phyloP scores from a whole-genome alignment of 2,329 filamentous ascomycete genomes.

The Aspergillus ochraceus region DNA sequence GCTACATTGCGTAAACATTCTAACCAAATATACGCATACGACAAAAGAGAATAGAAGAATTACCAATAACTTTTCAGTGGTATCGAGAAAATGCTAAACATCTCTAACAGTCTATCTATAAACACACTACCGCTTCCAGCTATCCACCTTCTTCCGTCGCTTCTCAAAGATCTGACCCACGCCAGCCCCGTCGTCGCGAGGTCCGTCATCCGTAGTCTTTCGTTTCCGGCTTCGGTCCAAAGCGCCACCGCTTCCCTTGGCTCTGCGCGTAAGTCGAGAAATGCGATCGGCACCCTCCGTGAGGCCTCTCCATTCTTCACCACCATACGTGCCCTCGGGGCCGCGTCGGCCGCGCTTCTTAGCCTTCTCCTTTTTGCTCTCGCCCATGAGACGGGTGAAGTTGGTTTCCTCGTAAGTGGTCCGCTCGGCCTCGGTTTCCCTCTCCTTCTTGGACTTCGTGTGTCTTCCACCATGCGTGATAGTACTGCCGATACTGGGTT shows the following conservation, averaged over 20 bases:
- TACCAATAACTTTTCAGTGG: neutral
- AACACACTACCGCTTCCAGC: slow-evolving; percentile 36
- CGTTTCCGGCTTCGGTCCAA: slow-evolving; percentile 87
- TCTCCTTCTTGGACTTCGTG: slow-evolving; percentile 74
- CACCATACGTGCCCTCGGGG: slow-evolving; percentile 68
- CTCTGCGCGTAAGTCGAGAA: slow-evolving; percentile 74
- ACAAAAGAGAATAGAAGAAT: neutral
- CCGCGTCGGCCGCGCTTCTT: slow-evolving; percentile 53
- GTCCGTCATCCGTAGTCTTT: slow-evolving; percentile 68
- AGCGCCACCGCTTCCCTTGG: slow-evolving; percentile 56
- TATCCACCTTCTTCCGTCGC: slow-evolving; percentile 45
- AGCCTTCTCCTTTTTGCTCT: slow-evolving; percentile 81
- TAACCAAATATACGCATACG: no score
- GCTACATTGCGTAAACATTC: no score
- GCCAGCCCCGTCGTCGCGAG: slow-evolving; percentile 61
- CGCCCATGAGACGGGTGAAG: slow-evolving; percentile 80
- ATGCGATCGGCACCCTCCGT: slow-evolving; percentile 86
- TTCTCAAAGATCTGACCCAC: slow-evolving; percentile 64
- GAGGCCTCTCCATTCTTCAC: slow-evolving; percentile 88
- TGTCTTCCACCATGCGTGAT: slow-evolving; percentile 77
- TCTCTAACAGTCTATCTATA: neutral
- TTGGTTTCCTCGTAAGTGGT: slow-evolving; percentile 89
- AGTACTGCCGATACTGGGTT: slow-evolving; percentile 89
- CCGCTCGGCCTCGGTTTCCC: slow-evolving; percentile 74
- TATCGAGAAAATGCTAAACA: slow-evolving; percentile 6